Conservation (phyloP, 2,329 filamentous ascomycete genomes). For the Arthrobotrys entomopaga region DNA sequence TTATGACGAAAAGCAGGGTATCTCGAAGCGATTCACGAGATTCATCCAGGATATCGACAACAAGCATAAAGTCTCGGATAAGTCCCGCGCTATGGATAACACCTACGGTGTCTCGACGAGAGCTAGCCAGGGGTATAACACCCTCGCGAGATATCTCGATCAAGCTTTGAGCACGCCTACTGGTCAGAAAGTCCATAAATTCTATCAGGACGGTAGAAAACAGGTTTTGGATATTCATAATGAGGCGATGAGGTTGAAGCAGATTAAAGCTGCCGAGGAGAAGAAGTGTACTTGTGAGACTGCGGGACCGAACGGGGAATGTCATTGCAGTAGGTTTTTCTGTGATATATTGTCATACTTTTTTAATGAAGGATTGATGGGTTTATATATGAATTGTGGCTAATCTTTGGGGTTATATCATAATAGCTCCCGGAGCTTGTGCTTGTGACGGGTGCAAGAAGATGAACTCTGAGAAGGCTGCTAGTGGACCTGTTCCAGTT, state of each 20-base stretch:
- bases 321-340: constrained; percentile 32
- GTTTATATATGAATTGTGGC: background rate
- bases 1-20: constrained; percentile 88
- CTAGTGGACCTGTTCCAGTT: background rate
- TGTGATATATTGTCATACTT: too few relatives aligned
- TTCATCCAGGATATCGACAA: constrained; percentile 73
- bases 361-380: too few relatives aligned
- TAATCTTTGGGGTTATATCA: constrained; percentile 8
- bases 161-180: constrained; percentile 88
- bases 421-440: constrained; percentile 39
- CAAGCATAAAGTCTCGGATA: constrained; percentile 88
- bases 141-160: constrained; percentile 85
- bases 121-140: constrained; percentile 66
- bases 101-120: constrained; percentile 83
- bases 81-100: constrained; percentile 82
- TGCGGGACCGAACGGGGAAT: constrained; percentile 31
- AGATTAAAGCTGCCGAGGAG: constrained; percentile 65
- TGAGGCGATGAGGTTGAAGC: constrained; percentile 86
- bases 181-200: constrained; percentile 84
- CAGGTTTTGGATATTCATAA: constrained; percentile 93
- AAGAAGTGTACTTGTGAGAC: constrained; percentile 40
- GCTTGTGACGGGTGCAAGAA: constrained; percentile 41
- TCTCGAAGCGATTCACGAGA: constrained; percentile 80
- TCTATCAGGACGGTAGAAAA: constrained; percentile 85
- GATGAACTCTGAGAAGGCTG: constrained; percentile 17